Conservation (phyloP, 176 grass and related monocot genomes). For the Melocanna baccifera region DNA sequence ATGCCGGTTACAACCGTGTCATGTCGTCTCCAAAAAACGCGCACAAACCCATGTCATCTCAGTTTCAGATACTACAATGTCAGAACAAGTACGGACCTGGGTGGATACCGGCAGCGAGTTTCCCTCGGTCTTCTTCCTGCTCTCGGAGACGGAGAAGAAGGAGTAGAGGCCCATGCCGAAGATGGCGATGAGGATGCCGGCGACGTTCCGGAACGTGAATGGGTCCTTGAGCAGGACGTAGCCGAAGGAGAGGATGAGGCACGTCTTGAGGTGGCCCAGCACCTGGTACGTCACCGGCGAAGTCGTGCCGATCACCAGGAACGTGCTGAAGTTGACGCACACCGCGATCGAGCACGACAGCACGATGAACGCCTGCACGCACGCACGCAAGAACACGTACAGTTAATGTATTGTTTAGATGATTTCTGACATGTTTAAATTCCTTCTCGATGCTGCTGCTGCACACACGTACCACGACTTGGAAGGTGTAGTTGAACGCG, state of each 20-base stretch:
- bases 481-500: constrained; percentile 56
- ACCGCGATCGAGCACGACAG: constrained; percentile 82
- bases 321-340: constrained; percentile 92
- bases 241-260: constrained; percentile 82
- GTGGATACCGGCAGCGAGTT: constrained; percentile 20
- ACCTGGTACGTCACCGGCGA: constrained; percentile 95
- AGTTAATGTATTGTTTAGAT: no score
- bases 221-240: constrained; percentile 69
- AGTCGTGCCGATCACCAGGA: constrained; percentile 88
- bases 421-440: neutral
- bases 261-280: constrained; percentile 94
- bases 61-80: neutral
- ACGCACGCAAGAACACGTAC: no score
- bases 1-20: neutral
- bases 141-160: constrained; percentile 65
- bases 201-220: constrained; percentile 69
- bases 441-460: neutral
- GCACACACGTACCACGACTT: constrained; percentile 56
- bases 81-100: constrained; percentile 2
- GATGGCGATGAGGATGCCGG: constrained; percentile 83
- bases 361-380: constrained; percentile 62
- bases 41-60: neutral
- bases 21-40: neutral
- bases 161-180: constrained; percentile 93
- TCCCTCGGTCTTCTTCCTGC: constrained; percentile 51